Percentiles rank a stretch among this genome's conserved stretches.
Evolutionary conservation across 2,329 filamentous ascomycete species (phyloP).

Genomic region (Pseudonectria foliicola): DNA sequence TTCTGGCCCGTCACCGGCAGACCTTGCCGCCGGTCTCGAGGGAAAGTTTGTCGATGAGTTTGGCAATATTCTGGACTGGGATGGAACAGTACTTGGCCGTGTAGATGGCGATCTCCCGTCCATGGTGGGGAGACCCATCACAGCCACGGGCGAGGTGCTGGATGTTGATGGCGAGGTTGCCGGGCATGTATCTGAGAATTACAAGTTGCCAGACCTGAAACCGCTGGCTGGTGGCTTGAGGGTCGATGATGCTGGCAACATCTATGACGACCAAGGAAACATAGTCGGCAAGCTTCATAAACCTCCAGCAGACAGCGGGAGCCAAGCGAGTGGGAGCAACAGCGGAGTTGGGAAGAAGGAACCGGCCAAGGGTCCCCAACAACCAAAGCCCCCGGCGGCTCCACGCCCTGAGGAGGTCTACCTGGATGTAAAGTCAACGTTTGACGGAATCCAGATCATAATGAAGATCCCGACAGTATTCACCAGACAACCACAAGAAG

Average conservation of each 20-base stretch:
- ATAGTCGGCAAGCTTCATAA: slow-evolving; percentile 56
- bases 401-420: slow-evolving; percentile 47
- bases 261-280: slow-evolving; percentile 49
- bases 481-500: slow-evolving; percentile 20
- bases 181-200: slow-evolving; percentile 61
- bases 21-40: slow-evolving; percentile 35
- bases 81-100: slow-evolving; percentile 44
- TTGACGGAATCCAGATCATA: slow-evolving; percentile 49
- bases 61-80: slow-evolving; percentile 44
- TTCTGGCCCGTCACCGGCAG: slow-evolving; percentile 24
- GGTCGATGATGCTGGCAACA: slow-evolving; percentile 51
- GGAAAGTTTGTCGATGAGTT: slow-evolving; percentile 46
- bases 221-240: slow-evolving; percentile 45
- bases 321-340: slow-evolving; percentile 2
- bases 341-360: not conserved
- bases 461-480: slow-evolving; percentile 53
- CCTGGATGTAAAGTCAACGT: slow-evolving; percentile 50
- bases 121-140: slow-evolving; percentile 44
- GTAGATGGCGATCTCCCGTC: slow-evolving; percentile 48
- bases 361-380: slow-evolving; percentile 2
- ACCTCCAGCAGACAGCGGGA: slow-evolving; percentile 13
- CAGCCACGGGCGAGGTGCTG: slow-evolving; percentile 46
- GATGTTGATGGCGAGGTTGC: slow-evolving; percentile 73
- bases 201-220: slow-evolving; percentile 45
- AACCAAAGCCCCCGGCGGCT: slow-evolving; percentile 26